Base-by-base conservation (phyloP, 495 filamentous ascomycete species). In the Penicillium soppii region DNA sequence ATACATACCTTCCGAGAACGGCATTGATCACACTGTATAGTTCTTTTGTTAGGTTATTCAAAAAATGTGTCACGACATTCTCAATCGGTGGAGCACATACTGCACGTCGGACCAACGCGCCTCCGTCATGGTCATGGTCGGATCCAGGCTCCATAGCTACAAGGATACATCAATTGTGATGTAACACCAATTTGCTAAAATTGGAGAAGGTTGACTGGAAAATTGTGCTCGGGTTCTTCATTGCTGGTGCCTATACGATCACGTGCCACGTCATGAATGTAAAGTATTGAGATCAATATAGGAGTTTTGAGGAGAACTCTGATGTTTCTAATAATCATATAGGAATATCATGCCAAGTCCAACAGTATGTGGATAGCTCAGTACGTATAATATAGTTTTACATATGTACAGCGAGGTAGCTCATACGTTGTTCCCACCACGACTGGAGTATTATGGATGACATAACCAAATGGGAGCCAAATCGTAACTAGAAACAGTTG, bases 21-120 rank as follows among this genome's bases (percentile, higher is more conserved):
- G 41, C 75, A 78, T 58, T 77, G 75, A 41, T 78, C 74, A 52
- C 75, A 78, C 75, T 78, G 47, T n/a, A 25, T 16, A 27, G 3
- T 26, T 35, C n/a, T 36, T 25, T 15, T 37, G 16, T n/a, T 44
- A 9, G 35, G 7, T 15, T 26, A 37, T 21, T 30, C 40, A 40
- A 38, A 1, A 5, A 16, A n/a, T n/a, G n/a, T n/a, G n/a, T n/a
- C n/a, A n/a, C n/a, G n/a, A 26, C 17, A 15, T 33, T 7, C 15
- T 29, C 52, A 13, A 26, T 35, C 30, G 51, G 52, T 58, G 50
- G 44, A 58, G 51, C 39, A 68, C 70, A 55, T 60, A 77, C 63
- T 25, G 62, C 67, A 44, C 65, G 65, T 61, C 61, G 58, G 43
- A 51, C 47, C 29, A 68, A 21, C 15, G 32, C 29, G 25, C 50